Conservation (phyloP, 1,284 basidiomycete species). For the Ceraceosorus guamensis region DNA sequence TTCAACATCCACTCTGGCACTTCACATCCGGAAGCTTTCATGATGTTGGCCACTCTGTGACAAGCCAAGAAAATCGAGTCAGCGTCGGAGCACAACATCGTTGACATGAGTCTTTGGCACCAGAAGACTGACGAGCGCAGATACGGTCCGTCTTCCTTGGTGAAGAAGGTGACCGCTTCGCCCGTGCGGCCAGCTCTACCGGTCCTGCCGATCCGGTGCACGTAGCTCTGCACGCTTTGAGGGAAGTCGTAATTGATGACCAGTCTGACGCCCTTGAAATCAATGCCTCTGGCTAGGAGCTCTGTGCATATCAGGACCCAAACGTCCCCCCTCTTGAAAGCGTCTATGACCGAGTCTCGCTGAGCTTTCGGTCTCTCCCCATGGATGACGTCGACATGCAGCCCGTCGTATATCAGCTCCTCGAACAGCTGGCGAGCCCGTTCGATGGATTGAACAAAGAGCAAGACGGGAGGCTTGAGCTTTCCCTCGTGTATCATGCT, state of each 20-base stretch:
- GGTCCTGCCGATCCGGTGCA: conserved; percentile 93
- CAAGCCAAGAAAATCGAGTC: background rate
- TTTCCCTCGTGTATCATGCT: conserved; percentile 66
- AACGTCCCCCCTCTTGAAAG: conserved; percentile 64
- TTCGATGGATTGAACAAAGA: conserved; percentile 88
- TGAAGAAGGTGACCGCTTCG: conserved; percentile 90
- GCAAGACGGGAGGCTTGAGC: conserved; percentile 78
- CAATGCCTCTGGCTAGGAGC: conserved; percentile 77
- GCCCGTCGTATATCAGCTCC: conserved; percentile 74
- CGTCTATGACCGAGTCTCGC: conserved; percentile 62
- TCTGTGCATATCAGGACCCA: conserved; percentile 48
- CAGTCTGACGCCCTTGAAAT: conserved; percentile 74
- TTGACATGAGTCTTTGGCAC: too few species aligned
- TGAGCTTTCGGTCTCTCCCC: conserved; percentile 78
- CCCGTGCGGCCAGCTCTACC: conserved; percentile 86
- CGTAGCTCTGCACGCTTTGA: conserved; percentile 71
- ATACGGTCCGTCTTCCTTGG: conserved; percentile 81
- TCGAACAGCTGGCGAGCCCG: conserved; percentile 82
- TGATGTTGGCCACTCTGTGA: conserved; percentile 81
- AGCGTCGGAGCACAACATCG: too few species aligned
- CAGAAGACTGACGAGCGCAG: conserved; percentile 67
- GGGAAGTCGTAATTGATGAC: conserved; percentile 74
- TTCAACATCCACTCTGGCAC: conserved; percentile 45
- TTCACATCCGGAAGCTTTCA: conserved; percentile 68
- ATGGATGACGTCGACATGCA: conserved; percentile 85